phyloP scores from a whole-genome alignment of 2,329 filamentous ascomycete species.

The Pseudogymnoascus sp. region DNA sequence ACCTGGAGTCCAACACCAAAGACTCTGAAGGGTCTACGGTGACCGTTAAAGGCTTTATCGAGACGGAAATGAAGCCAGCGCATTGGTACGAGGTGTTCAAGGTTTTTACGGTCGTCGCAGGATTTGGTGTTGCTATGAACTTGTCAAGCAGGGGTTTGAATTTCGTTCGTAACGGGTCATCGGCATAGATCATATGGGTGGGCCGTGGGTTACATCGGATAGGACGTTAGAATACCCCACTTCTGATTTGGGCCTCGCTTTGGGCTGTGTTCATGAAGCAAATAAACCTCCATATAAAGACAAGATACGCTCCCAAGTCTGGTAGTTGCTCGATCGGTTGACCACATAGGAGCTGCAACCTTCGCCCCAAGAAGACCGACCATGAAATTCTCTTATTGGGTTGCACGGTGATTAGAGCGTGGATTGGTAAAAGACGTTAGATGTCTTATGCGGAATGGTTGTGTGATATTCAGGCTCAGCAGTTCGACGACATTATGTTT shows the following conservation, averaged over 20 bases:
- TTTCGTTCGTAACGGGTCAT: constrained; percentile 3
- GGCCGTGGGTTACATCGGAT: background rate
- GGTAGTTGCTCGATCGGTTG: no score
- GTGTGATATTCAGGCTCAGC: background rate
- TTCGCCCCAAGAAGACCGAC: no score
- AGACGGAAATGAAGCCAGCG: constrained; percentile 27
- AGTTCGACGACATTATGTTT: background rate
- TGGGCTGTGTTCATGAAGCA: no score
- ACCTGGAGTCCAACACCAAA: constrained; percentile 16
- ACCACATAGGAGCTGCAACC: no score
- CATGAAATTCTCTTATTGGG: no score
- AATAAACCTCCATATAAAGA: no score
- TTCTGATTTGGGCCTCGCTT: no score
- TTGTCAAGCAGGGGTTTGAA: constrained; percentile 13
- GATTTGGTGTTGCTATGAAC: constrained; percentile 24
- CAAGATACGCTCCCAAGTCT: no score
- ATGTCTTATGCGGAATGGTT: background rate
- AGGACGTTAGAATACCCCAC: background rate
- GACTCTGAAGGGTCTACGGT: constrained; percentile 13
- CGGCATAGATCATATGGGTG: background rate
- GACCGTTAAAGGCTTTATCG: constrained; percentile 22
- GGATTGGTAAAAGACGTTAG: background rate
- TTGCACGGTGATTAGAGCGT: background rate
- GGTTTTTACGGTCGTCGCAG: constrained; percentile 27
- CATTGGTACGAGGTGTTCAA: constrained; percentile 27